These are phyloP conservation scores for Diplodia seriata DNA, from an alignment of 2,329 filamentous ascomycete genomes.

Conservation along the genomic window DNA sequence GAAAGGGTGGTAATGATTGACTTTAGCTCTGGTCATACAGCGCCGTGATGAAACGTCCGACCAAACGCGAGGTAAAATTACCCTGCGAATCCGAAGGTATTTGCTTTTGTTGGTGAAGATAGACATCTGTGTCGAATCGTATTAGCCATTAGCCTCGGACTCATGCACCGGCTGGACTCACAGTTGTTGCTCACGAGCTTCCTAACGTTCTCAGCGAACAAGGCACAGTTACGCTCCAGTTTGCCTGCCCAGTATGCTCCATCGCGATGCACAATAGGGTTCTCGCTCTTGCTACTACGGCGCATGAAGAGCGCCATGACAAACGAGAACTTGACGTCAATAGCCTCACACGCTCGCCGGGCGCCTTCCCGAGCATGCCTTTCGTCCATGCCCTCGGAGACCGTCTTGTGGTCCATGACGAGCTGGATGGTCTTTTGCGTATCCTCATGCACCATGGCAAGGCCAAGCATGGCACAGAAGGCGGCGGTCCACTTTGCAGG, in stretches of 20 bases:
- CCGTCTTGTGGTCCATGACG: slow-evolving; percentile 50
- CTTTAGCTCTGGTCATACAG: slow-evolving; percentile 27
- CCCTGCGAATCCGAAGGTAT: slow-evolving; percentile 29
- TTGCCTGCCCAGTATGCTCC: slow-evolving; percentile 21
- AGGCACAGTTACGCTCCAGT: slow-evolving; percentile 22
- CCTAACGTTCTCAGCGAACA: slow-evolving; percentile 23
- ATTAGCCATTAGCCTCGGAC: not conserved
- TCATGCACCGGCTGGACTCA: not conserved
- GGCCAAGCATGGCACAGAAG: slow-evolving; percentile 55
- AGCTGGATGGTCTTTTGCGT: slow-evolving; percentile 55
- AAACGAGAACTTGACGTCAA: slow-evolving; percentile 54
- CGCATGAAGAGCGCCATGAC: slow-evolving; percentile 52
- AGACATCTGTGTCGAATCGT: slow-evolving; percentile 4
- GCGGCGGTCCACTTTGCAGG: slow-evolving; percentile 55
- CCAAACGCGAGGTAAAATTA: slow-evolving; percentile 31
- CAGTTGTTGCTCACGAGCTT: slow-evolving; percentile 28
- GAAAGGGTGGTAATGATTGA: slow-evolving; percentile 10
- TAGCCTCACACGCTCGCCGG: slow-evolving; percentile 50
- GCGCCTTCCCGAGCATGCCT: slow-evolving; percentile 45
- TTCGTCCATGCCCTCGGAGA: slow-evolving; percentile 39
- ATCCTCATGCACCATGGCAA: slow-evolving; percentile 58
- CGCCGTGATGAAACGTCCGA: slow-evolving; percentile 29
- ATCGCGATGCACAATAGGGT: slow-evolving; percentile 29
- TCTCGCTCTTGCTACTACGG: slow-evolving; percentile 28
- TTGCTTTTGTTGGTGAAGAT: slow-evolving; percentile 30